phyloP scores from a whole-genome alignment of 768 basidiomycete species.

The Epithele typhae region DNA sequence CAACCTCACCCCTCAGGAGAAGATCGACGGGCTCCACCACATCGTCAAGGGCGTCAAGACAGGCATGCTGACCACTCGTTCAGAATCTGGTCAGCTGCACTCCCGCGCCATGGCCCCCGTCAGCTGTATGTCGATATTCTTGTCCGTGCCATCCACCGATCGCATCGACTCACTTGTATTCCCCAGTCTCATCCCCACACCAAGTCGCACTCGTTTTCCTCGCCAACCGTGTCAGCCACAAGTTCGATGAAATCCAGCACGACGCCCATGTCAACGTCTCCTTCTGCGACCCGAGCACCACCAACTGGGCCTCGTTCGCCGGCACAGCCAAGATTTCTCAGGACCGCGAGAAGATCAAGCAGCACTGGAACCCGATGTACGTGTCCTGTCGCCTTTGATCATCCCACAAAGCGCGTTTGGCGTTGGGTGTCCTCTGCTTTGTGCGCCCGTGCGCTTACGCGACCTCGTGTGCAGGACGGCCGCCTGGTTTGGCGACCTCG shows the following conservation, averaged over 20 bases:
- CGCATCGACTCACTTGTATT: too few relatives aligned
- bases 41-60: conserved; percentile 61
- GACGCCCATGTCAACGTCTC: conserved; percentile 78
- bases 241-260: conserved; percentile 73
- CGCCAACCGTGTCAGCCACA: conserved; percentile 68
- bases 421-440: neutral
- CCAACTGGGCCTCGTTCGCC: conserved; percentile 77
- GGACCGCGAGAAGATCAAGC: conserved; percentile 59
- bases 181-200: conserved; percentile 38
- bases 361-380: conserved; percentile 51
- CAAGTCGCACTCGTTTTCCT: conserved; percentile 63
- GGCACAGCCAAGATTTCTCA: conserved; percentile 65
- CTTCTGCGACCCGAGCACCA: conserved; percentile 65
- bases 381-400: conserved; percentile 25
- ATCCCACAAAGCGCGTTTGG: conserved; percentile 1
- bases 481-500: conserved; percentile 85
- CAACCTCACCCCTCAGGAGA: conserved; percentile 54
- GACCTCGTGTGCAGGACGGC: conserved; percentile 41
- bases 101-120: conserved; percentile 77
- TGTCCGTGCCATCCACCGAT: too few relatives aligned
- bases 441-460: neutral
- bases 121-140: conserved; percentile 42
- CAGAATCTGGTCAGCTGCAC: conserved; percentile 63
- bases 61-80: conserved; percentile 77
- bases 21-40: conserved; percentile 64